Percentiles rank a stretch among this genome's conserved stretches.
phyloP scores from a whole-genome alignment of 2,329 filamentous ascomycete species.

The Trichoderma lentiforme region DNA sequence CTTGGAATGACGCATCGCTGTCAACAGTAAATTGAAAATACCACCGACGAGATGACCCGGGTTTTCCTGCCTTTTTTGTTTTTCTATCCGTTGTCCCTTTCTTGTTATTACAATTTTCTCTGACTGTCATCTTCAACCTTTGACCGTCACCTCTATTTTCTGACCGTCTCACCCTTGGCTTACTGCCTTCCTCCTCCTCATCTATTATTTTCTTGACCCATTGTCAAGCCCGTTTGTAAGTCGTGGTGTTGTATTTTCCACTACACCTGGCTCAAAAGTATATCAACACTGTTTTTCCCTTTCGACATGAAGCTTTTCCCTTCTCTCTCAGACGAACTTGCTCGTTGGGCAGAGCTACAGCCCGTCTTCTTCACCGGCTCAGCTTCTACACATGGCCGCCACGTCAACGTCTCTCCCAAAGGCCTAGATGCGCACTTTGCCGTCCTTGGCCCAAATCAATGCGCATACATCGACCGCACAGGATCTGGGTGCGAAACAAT shows the following conservation, averaged over 20 bases:
- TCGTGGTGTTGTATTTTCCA: not conserved
- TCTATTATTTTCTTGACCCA: not conserved
- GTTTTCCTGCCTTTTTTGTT: not conserved
- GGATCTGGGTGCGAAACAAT: conserved; percentile 76
- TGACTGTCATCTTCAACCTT: not conserved
- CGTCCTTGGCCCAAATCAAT: conserved; percentile 55
- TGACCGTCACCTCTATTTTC: not conserved
- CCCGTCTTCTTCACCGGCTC: conserved; percentile 74
- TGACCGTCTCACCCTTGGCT: not conserved
- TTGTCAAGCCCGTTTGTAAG: not conserved
- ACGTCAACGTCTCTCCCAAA: conserved; percentile 77
- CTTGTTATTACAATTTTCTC: not conserved
- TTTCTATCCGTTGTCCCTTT: not conserved
- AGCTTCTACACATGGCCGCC: conserved; percentile 62
- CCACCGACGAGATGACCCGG: not conserved
- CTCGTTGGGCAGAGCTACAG: conserved; percentile 63
- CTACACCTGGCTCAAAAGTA: not conserved
- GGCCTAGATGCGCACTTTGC: conserved; percentile 63
- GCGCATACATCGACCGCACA: conserved; percentile 70
- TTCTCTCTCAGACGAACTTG: conserved; percentile 53
- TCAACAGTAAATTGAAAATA: not conserved
- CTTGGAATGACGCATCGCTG: not conserved
- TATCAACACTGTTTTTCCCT: not conserved
- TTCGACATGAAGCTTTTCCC: conserved; percentile 58
- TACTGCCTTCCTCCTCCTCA: not conserved